A percentile compares a stretch with the other conserved stretches of the same genome.
Conservation (phyloP, 257 asterid genomes). For the Solanum sparsipilum region DNA sequence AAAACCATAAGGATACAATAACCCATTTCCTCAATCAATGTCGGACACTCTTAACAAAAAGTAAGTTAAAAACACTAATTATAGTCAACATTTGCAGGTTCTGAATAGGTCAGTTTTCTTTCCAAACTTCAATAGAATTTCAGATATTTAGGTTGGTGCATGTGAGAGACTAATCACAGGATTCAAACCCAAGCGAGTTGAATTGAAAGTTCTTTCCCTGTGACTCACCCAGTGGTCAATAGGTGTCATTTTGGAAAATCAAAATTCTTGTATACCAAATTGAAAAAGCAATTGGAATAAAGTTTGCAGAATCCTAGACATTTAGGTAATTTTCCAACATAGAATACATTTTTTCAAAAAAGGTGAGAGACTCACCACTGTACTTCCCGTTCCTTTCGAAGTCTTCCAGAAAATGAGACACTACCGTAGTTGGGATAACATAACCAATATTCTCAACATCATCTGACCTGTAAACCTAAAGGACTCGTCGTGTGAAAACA, state of each 20-base stretch:
- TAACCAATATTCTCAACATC: slow-evolving; percentile 93
- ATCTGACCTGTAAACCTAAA: slow-evolving; percentile 97
- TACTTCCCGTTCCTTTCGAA: slow-evolving; percentile 81
- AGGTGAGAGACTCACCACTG: slow-evolving; percentile 49
- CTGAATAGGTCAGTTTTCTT: neutral
- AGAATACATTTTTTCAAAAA: neutral
- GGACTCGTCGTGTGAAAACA: slow-evolving; percentile 33
- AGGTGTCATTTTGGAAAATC: neutral
- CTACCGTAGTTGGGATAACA: slow-evolving; percentile 88
- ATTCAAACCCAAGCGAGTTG: neutral
- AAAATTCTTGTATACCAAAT: neutral
- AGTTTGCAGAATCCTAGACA: neutral
- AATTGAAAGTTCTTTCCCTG: neutral
- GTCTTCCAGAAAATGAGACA: slow-evolving; percentile 96
- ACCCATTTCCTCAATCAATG: neutral
- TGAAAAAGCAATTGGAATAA: neutral
- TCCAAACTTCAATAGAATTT: neutral
- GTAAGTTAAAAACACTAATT: neutral
- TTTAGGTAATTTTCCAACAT: neutral
- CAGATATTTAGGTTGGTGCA: neutral
- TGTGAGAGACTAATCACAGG: neutral
- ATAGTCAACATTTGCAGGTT: neutral
- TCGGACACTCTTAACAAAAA: neutral
- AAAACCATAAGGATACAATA: neutral
- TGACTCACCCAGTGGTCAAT: neutral